phyloP scores from a whole-genome alignment of 805 yeast species.

The Sugiyamaella americana region DNA sequence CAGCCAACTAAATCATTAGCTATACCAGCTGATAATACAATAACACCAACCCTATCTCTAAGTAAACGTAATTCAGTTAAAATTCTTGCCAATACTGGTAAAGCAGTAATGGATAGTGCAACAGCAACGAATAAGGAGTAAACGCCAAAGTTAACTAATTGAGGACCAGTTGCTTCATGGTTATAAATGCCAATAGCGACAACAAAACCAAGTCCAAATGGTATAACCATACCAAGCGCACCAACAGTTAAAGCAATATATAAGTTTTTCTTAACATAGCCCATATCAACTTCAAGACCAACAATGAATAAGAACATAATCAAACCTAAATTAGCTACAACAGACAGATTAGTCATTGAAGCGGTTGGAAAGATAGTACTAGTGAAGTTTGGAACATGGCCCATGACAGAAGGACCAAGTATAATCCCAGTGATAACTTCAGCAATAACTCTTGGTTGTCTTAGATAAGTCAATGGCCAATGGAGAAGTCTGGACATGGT shows the following conservation, averaged over 20 bases:
- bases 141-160: conserved; percentile 53
- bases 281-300: conserved; percentile 72
- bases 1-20: conserved; percentile 76
- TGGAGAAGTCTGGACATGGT: conserved; percentile 54
- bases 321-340: conserved; percentile 70
- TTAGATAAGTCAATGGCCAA: conserved; percentile 51
- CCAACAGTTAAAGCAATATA: conserved; percentile 65
- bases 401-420: conserved; percentile 61
- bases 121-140: conserved; percentile 77
- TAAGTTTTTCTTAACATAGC: conserved; percentile 54
- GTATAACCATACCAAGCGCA: conserved; percentile 63
- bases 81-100: conserved; percentile 77
- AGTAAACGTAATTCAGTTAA: conserved; percentile 65
- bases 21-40: conserved; percentile 78
- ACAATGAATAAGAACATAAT: conserved; percentile 68
- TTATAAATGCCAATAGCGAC: conserved; percentile 63
- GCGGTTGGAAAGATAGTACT: conserved; percentile 55
- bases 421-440: conserved; percentile 74
- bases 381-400: conserved; percentile 64
- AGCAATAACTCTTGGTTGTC: conserved; percentile 76
- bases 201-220: conserved; percentile 74
- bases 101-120: conserved; percentile 79
- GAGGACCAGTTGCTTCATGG: conserved; percentile 23
- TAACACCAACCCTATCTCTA: conserved; percentile 54
- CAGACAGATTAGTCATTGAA: conserved; percentile 56